Base-by-base conservation (phyloP, 768 basidiomycete genomes). In the Boletus subcaerulescens region DNA sequence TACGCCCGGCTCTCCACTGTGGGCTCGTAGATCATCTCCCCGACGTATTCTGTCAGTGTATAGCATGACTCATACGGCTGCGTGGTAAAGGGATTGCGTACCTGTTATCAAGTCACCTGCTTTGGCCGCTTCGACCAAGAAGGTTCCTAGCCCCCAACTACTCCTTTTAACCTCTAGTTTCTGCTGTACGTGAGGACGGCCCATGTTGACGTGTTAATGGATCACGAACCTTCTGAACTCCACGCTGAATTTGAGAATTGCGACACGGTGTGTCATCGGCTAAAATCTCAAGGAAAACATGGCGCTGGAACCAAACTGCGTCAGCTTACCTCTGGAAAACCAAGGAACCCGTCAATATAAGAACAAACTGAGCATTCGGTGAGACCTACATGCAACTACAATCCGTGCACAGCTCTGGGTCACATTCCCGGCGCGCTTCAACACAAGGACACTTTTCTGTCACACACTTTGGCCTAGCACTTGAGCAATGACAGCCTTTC, bases 381-480 rank as follows among this genome's bases (percentile, higher is more conserved):
- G 36, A 47, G 18, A 71, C 76, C 59, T 42, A 84, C 83, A 65
- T 76, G 50, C 77, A 73, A 56, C 74, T 70, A 62, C 86, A 86
- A 13, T 71, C 71, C 12, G 60, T 7, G 56, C 89, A 91, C 10
- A 87, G 53, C 35, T 83, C 82, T 3, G 86, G 85, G 65, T 89
- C 86, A 55, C 89, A 91, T 65, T 90, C 89, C 35, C 82, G 74
- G 10, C 71, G 62, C 0, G 75, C 71, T 20, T 60, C 66, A 46
- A 68, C 73, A 62, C 88, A 91, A 10, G 78, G 75, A 59, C 88
- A 90, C 5, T 68, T 69, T 14, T 63, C 58, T 3, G 69, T 77
- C n/a, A 64, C 66, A 68, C 59, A 65, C 18, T 51, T 55, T 3
- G 63, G 59, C 40, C 56, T 67, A 8, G 22, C 39, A 36, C 63